Percentiles rank a stretch among this genome's conserved stretches.
These are phyloP conservation scores for Aspergillus jensenii DNA, from an alignment of 2,329 filamentous ascomycete genomes.

Conservation along the genomic window DNA sequence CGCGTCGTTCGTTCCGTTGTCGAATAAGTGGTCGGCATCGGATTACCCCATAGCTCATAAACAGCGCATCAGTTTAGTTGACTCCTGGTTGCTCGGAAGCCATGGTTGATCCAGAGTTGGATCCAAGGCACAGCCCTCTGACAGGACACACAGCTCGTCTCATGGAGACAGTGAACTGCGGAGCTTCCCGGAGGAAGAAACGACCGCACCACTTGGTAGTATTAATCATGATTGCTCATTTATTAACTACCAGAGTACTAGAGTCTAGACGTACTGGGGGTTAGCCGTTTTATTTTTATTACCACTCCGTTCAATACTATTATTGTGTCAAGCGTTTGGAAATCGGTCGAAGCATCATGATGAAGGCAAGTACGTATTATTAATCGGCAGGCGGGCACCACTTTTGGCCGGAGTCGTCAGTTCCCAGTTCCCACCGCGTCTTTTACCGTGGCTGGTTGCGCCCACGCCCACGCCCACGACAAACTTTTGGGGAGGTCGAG, in stretches of 20 bases:
- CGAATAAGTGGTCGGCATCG: not conserved
- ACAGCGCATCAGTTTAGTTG: conserved; percentile 1
- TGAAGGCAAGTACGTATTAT: not conserved
- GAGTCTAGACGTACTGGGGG: not conserved
- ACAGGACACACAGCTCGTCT: conserved; percentile 7
- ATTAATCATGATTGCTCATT: not conserved
- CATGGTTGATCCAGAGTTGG: conserved; percentile 25
- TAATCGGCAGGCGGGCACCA: conserved; percentile 2
- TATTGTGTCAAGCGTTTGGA: not conserved
- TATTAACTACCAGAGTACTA: not conserved
- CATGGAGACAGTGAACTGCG: conserved; percentile 1
- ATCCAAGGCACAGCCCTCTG: conserved; percentile 18
- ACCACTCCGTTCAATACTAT: not conserved
- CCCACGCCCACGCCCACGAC: not conserved
- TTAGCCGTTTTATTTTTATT: not conserved
- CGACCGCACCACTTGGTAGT: conserved; percentile 13
- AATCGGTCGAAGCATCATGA: conserved; percentile 5
- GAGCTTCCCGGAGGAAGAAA: conserved; percentile 11
- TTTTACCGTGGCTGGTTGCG: not conserved
- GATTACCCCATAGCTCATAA: conserved; percentile 2
- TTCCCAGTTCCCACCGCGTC: not conserved
- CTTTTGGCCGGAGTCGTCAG: not conserved
- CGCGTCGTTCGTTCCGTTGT: not conserved
- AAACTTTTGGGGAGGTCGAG: not conserved
- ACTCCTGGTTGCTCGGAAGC: conserved; percentile 4